phyloP scores from a whole-genome alignment of 768 basidiomycete species.

The Termitomyces sp. region DNA sequence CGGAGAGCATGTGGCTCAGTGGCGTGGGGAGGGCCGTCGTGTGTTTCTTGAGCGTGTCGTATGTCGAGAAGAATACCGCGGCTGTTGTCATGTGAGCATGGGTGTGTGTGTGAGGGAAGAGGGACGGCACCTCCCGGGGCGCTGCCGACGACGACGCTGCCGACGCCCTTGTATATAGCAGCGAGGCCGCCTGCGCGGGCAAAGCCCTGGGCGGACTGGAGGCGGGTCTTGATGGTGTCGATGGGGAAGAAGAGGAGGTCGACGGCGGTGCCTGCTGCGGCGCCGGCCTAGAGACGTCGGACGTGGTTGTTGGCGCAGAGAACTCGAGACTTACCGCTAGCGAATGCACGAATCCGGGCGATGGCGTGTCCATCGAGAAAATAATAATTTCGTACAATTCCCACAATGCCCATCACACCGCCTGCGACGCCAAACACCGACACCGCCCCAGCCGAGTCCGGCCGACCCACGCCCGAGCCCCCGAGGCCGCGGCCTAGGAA shows the following conservation, averaged over 20 bases:
- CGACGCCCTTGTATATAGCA: constrained; percentile 90
- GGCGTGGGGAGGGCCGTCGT: constrained; percentile 65
- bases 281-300: constrained; percentile 32
- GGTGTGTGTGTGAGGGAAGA: neutral
- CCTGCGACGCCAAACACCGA: too few relatives aligned
- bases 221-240: constrained; percentile 93
- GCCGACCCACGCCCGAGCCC: too few relatives aligned
- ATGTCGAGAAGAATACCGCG: constrained; percentile 91
- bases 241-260: constrained; percentile 96
- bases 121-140: constrained; percentile 80
- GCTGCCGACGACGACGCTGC: constrained; percentile 91
- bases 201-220: constrained; percentile 89
- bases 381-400: too few relatives aligned
- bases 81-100: constrained; percentile 31
- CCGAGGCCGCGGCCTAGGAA: too few relatives aligned
- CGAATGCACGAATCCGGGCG: too few relatives aligned
- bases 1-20: constrained; percentile 50
- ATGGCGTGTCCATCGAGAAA: too few relatives aligned
- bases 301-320: too few relatives aligned
- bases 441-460: too few relatives aligned
- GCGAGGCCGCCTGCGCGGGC: constrained; percentile 77
- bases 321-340: too few relatives aligned
- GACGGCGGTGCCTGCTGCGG: constrained; percentile 86
- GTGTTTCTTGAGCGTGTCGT: constrained; percentile 80
- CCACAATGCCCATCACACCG: too few relatives aligned